Evolutionary conservation across 441 rosid species (phyloP).

Genomic region (Cnidoscolus chayamansa): DNA sequence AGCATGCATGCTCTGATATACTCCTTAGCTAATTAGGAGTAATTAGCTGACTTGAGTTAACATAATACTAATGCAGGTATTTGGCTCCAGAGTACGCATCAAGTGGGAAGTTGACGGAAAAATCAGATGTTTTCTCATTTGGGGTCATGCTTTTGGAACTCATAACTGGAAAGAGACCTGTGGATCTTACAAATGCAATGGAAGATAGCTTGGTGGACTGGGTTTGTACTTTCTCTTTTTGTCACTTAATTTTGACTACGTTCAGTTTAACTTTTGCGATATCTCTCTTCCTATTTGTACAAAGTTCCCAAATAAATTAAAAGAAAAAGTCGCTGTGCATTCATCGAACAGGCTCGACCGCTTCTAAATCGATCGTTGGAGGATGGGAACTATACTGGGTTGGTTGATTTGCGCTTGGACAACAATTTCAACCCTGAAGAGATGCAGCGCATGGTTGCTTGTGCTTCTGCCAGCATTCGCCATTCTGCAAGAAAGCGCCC

Average conservation of each 20-base stretch:
- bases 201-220: constrained; percentile 93
- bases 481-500: constrained; percentile 90
- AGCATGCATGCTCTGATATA: too few species aligned
- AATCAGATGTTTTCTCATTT: constrained; percentile 89
- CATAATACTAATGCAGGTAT: constrained; percentile 40
- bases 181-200: constrained; percentile 54
- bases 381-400: constrained; percentile 45
- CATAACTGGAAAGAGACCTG: constrained; percentile 72
- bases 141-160: constrained; percentile 91
- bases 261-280: too few species aligned
- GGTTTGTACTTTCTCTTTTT: constrained; percentile 36
- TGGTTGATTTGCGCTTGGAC: constrained; percentile 60
- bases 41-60: background rate
- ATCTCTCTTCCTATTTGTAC: too few species aligned
- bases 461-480: constrained; percentile 78
- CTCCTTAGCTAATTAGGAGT: too few species aligned
- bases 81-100: constrained; percentile 93
- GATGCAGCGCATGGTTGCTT: constrained; percentile 67
- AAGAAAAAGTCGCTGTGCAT: too few species aligned
- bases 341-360: constrained; percentile 59
- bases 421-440: constrained; percentile 53
- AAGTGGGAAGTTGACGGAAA: constrained; percentile 81
- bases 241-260: background rate
- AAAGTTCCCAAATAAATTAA: too few species aligned
- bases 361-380: constrained; percentile 44